Evolutionary conservation across 2,329 filamentous ascomycete genomes (phyloP).

Genomic region (Pseudonectria foliicola): DNA sequence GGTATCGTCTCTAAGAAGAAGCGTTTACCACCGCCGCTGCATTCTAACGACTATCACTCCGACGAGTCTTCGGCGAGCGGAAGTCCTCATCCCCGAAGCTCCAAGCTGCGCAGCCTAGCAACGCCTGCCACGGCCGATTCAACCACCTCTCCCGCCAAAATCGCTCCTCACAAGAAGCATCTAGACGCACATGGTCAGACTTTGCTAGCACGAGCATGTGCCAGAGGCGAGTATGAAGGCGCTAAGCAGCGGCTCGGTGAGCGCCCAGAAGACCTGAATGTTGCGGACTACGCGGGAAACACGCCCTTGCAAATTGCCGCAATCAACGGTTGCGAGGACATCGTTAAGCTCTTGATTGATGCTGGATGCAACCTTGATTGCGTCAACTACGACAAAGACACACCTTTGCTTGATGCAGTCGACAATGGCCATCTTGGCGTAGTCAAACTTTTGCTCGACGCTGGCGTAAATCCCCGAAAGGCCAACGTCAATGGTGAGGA

Average conservation of each 20-base stretch:
- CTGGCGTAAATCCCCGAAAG: constrained; percentile 85
- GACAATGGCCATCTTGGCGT: constrained; percentile 91
- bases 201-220: constrained; percentile 80
- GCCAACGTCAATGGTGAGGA: constrained; percentile 90
- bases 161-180: constrained; percentile 72
- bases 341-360: constrained; percentile 80
- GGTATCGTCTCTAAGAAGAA: constrained; percentile 54
- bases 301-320: constrained; percentile 91
- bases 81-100: constrained; percentile 51
- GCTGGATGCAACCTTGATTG: constrained; percentile 80
- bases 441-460: constrained; percentile 72
- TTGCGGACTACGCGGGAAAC: constrained; percentile 91
- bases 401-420: constrained; percentile 89
- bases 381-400: constrained; percentile 76
- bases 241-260: constrained; percentile 70
- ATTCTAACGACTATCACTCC: constrained; percentile 58
- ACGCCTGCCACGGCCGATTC: constrained; percentile 51
- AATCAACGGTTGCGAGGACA: constrained; percentile 76
- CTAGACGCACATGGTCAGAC: constrained; percentile 91
- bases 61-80: constrained; percentile 58
- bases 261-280: constrained; percentile 79
- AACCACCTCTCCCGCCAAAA: constrained; percentile 59
- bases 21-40: constrained; percentile 53
- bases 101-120: constrained; percentile 48
- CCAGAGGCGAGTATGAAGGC: constrained; percentile 71